Evolutionary conservation across 208 protist species (phyloP).

Genomic region (Tritrichomonas musculus): DNA sequence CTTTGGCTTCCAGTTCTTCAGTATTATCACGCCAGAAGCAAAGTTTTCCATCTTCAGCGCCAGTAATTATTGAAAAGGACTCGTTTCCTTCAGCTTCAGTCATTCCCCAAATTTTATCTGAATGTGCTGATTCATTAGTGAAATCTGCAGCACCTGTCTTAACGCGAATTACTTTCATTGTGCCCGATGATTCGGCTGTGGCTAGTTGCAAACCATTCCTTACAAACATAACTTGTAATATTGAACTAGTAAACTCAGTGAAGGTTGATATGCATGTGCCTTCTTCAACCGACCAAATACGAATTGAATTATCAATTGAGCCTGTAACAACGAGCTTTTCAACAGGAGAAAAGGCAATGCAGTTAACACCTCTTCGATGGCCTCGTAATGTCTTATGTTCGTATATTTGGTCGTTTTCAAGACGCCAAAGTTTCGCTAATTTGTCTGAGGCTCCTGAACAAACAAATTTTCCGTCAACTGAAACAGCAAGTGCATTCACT

Average conservation of each 20-base stretch:
- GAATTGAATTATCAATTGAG: conserved; percentile 39
- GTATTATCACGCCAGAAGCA: background rate
- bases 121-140: background rate
- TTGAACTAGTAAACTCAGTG: background rate
- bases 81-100: background rate
- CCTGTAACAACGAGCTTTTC: conserved; percentile 31
- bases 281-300: conserved; percentile 40
- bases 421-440: conserved; percentile 41
- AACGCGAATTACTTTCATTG: background rate
- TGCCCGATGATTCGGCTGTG: background rate
- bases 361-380: conserved; percentile 39
- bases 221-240: background rate
- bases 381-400: conserved; percentile 33
- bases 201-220: background rate
- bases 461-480: conserved; percentile 32
- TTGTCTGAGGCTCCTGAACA: conserved; percentile 38
- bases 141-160: conserved; percentile 22
- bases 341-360: conserved; percentile 42
- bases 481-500: conserved; percentile 34
- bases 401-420: background rate
- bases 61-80: background rate
- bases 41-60: background rate
- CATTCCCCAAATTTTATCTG: background rate
- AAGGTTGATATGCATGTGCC: conserved; percentile 41
- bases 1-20: conserved; percentile 14